These are phyloP conservation scores for Nicotiana undulata DNA, from an alignment of 257 asterid species.

Conservation along the genomic window DNA sequence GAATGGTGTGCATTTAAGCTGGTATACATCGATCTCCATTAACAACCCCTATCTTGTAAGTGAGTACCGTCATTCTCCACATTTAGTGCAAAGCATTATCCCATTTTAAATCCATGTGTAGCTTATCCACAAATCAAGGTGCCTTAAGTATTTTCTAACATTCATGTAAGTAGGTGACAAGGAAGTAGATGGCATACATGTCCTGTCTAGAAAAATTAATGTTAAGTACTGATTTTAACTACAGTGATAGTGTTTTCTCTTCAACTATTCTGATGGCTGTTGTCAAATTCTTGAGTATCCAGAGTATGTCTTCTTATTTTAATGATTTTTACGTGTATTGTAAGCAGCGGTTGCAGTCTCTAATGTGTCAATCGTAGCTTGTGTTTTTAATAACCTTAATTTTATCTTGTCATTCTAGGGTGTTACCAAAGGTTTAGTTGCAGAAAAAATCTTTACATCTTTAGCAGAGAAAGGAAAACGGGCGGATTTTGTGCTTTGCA, in stretches of 20 bases:
- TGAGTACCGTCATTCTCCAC: not conserved
- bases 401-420: slow-evolving; percentile 37
- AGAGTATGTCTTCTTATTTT: not conserved
- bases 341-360: not conserved
- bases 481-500: slow-evolving; percentile 77
- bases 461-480: slow-evolving; percentile 48
- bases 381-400: not conserved
- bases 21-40: not conserved
- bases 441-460: slow-evolving; percentile 66
- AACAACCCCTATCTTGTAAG: not conserved
- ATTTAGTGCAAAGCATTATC: not conserved
- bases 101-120: not conserved
- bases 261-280: not conserved
- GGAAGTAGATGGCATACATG: not conserved
- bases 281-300: slow-evolving; percentile 4
- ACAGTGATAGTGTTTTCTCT: not conserved
- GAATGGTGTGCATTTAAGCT: not conserved
- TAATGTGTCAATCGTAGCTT: not conserved
- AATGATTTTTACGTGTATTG: not conserved
- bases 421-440: slow-evolving; percentile 74
- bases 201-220: not conserved
- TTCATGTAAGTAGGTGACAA: not conserved
- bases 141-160: slow-evolving; percentile 1
- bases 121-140: not conserved
- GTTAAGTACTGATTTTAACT: not conserved